These are phyloP conservation scores for Penicillium frequentans DNA, from an alignment of 2,329 filamentous ascomycete species.

Conservation along the genomic window DNA sequence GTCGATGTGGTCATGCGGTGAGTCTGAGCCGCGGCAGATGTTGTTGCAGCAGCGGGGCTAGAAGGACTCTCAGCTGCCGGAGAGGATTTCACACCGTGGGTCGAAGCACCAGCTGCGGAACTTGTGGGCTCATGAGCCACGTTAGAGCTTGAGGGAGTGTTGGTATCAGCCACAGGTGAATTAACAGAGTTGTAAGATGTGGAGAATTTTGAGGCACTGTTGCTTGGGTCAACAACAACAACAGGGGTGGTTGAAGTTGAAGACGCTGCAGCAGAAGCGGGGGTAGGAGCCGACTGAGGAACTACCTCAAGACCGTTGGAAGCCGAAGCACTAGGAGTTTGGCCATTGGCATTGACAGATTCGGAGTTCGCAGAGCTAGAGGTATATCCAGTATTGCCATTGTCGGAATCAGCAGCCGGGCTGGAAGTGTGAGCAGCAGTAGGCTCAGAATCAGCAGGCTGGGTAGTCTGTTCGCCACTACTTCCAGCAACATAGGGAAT, in stretches of 20 bases:
- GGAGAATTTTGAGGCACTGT: neutral
- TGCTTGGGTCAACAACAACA: neutral
- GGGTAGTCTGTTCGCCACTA: neutral
- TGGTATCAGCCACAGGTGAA: neutral
- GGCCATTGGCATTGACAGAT: neutral
- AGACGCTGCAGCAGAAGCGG: constrained; percentile 9
- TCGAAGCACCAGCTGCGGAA: neutral
- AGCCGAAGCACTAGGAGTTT: neutral
- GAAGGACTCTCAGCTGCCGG: neutral
- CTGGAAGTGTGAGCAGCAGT: neutral
- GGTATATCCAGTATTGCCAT: neutral
- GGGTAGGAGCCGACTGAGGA: neutral
- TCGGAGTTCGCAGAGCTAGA: neutral
- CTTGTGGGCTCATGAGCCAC: neutral
- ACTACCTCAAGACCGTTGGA: neutral
- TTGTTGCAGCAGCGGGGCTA: constrained; percentile 23
- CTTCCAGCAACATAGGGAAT: neutral
- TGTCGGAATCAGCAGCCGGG: neutral
- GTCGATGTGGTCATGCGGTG: constrained; percentile 35
- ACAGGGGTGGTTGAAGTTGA: neutral
- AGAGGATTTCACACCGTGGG: neutral
- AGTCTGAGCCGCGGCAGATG: neutral
- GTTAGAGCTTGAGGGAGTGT: neutral
- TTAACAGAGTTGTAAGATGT: neutral
- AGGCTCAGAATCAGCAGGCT: neutral